phyloP scores from a whole-genome alignment of 768 basidiomycete species.

The Mycena rosella region DNA sequence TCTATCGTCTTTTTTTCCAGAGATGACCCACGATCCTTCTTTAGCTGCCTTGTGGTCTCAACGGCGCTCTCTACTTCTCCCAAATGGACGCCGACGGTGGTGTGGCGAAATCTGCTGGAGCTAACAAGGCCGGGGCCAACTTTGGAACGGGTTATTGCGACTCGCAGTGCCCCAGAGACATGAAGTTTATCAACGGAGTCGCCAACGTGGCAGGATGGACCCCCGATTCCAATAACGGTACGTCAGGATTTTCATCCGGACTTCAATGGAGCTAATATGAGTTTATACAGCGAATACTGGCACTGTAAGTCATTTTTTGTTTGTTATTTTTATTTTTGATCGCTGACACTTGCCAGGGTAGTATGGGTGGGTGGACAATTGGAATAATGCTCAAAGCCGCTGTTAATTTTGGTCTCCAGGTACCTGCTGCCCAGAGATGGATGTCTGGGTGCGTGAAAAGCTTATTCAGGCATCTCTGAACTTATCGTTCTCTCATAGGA shows the following conservation, averaged over 20 bases:
- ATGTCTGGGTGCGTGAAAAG: slow-evolving; percentile 29
- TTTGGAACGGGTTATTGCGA: slow-evolving; percentile 79
- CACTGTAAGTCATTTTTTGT: slow-evolving; percentile 29
- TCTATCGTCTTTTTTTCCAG: slow-evolving; percentile 9
- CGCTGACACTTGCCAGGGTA: background rate
- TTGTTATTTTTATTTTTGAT: background rate
- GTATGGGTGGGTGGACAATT: background rate
- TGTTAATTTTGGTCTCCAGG: slow-evolving; percentile 6
- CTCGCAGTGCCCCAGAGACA: slow-evolving; percentile 71
- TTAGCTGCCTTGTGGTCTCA: slow-evolving; percentile 66
- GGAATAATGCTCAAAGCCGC: no score
- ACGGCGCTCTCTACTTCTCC: no score
- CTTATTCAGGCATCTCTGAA: slow-evolving; percentile 23
- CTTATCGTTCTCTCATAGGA: slow-evolving; percentile 15
- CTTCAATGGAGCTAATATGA: slow-evolving; percentile 1
- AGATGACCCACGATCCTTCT: background rate
- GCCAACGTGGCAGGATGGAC: slow-evolving; percentile 29
- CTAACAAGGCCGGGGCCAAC: slow-evolving; percentile 65
- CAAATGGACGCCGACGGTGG: slow-evolving; percentile 75
- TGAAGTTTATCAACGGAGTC: slow-evolving; percentile 72
- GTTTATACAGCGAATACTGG: slow-evolving; percentile 48
- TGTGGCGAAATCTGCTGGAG: slow-evolving; percentile 52
- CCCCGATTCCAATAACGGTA: slow-evolving; percentile 25
- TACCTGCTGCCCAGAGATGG: slow-evolving; percentile 41
- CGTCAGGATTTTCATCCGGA: slow-evolving; percentile 3